These are phyloP conservation scores for Dunaliella primolecta DNA, from an alignment of 139 green algal species.

Conservation along the genomic window DNA sequence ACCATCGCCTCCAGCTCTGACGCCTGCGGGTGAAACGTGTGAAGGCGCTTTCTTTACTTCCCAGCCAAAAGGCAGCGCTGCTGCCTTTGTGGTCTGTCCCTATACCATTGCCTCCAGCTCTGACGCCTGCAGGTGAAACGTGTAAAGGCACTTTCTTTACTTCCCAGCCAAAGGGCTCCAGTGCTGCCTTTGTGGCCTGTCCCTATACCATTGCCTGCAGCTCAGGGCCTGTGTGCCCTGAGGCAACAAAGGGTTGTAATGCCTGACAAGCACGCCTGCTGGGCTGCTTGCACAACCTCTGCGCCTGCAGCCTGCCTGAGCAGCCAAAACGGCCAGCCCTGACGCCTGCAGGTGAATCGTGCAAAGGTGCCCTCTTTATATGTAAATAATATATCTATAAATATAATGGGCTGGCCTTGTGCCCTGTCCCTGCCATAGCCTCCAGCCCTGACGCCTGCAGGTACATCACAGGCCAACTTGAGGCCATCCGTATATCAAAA, in stretches of 20 bases:
- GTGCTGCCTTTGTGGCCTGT: not conserved
- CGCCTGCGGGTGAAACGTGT: not conserved
- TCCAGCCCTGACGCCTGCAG: not conserved
- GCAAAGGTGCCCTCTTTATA: too few species aligned
- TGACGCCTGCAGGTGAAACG: not conserved
- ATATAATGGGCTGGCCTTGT: not conserved
- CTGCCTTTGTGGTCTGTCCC: not conserved
- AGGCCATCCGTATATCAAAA: not conserved
- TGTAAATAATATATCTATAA: not conserved
- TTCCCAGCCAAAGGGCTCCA: not conserved
- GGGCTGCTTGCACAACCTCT: too few species aligned
- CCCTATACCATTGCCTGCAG: not conserved
- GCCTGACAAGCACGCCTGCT: too few species aligned
- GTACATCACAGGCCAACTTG: not conserved
- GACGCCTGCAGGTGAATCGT: not conserved
- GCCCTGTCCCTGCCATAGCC: not conserved
- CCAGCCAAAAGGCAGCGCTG: not conserved
- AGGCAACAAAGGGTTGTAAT: too few species aligned
- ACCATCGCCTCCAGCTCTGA: not conserved
- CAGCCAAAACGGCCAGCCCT: too few species aligned
- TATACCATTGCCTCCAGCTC: not conserved
- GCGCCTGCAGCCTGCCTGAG: too few species aligned
- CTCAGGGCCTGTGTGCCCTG: too few species aligned
- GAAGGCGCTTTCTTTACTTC: too few species aligned
- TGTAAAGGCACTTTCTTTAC: too few species aligned